Evolutionary conservation across 495 filamentous ascomycete species (phyloP), one percentile per base, ranked within the genome.

Genomic region (Penicillium egyptiacum): DNA sequence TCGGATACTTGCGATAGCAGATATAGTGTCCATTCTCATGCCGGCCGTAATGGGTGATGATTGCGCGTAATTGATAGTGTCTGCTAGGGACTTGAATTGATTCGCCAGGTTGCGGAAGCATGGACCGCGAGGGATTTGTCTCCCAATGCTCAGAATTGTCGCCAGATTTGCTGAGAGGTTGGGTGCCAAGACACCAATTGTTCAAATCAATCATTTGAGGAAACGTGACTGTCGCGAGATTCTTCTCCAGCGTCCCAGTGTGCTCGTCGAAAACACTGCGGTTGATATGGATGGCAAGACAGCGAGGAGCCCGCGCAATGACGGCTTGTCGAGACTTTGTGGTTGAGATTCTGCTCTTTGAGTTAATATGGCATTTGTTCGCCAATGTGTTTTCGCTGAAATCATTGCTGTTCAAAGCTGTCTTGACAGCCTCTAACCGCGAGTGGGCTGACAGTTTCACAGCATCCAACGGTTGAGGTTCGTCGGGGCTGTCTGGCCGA

Each of bases 11-110:
- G 42, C 90, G 77, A 65, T 94, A 98, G 66, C 90, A 93, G 51
- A 96, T 84, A 63, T 99, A 98, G 73, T 99, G 95, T 0, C 95
- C 95, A 59, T 94, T 96, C 56, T 96, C 91, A 66, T 98, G 95
- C 19, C 86, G 79, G 5, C 94, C 95, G 57, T 88, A 87, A 70
- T 99, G 94, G 4, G 90, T 91, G 22, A 98, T 80, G 2, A 95
- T 89, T 7, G 92, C 90, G 20, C 89, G 86, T 26, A 98, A 75
- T 63, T 89, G 83, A 66, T 96, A 98, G 0, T 82, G 72, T n/a
- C 79, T 83, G n/a, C 77, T 81, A 39, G 59, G 33, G 11, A 61
- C 40, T 47, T 68, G 57, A 14, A 61, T 50, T 41, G 79, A 42
- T 70, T 75, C 72, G 12, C 68, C 65, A 9, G 58, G 60, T 5